Evolutionary conservation across 768 basidiomycete species (phyloP).

Genomic region (Naganishia kalamii): DNA sequence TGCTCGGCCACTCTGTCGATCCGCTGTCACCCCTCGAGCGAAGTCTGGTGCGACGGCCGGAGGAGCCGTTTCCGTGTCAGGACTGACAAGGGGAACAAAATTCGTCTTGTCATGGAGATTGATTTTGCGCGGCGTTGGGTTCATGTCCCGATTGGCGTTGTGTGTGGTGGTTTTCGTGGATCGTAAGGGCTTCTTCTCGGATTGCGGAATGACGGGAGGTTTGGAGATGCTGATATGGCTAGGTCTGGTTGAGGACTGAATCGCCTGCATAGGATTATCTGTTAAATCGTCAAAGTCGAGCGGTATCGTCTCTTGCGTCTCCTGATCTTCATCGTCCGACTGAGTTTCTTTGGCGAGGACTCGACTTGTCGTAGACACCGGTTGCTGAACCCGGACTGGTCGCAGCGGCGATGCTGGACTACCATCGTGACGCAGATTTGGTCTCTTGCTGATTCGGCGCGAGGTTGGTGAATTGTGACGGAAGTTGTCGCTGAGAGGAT

Average conservation of each 20-base stretch:
- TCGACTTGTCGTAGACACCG: not conserved
- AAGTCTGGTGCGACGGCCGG: not conserved
- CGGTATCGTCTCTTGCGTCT: conserved; percentile 9
- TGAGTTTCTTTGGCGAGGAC: not conserved
- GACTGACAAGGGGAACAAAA: conserved; percentile 1
- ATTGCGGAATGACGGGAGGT: too few relatives aligned
- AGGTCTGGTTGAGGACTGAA: not conserved
- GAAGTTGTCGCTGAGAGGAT: not conserved
- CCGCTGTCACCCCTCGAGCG: too few relatives aligned
- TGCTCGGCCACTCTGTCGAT: not conserved
- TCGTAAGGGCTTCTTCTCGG: too few relatives aligned
- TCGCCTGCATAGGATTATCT: not conserved
- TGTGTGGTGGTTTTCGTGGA: too few relatives aligned
- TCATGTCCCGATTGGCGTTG: too few relatives aligned
- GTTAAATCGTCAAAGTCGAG: not conserved
- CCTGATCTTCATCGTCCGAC: not conserved
- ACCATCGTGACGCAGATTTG: not conserved
- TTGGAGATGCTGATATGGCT: not conserved
- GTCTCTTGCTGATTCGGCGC: not conserved
- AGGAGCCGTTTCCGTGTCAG: not conserved
- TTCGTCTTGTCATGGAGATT: conserved; percentile 11
- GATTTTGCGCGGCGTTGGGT: not conserved
- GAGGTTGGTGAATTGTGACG: not conserved
- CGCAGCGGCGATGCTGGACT: not conserved
- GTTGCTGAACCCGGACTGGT: not conserved